Evolutionary conservation across 2,329 filamentous ascomycete genomes (phyloP).

Genomic region (Xylariaceae sp.): DNA sequence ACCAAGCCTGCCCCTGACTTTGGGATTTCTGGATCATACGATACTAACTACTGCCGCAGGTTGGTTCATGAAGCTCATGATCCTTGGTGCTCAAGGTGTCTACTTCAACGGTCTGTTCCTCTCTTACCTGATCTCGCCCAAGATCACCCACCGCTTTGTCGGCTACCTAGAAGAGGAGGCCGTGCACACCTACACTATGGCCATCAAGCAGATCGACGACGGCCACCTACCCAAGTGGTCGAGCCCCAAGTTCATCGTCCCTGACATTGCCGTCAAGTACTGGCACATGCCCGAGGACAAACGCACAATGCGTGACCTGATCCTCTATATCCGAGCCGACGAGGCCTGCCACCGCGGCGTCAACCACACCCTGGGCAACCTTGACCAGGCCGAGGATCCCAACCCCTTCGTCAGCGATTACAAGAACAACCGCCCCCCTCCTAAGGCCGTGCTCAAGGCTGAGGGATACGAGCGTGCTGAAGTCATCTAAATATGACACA

Average conservation of each 20-base stretch:
- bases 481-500: constrained; percentile 48
- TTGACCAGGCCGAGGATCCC: constrained; percentile 78
- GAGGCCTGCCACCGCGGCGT: constrained; percentile 89
- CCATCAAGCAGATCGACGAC: constrained; percentile 78
- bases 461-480: constrained; percentile 81
- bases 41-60: constrained; percentile 39
- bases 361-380: constrained; percentile 88
- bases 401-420: constrained; percentile 88
- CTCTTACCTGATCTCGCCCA: constrained; percentile 78
- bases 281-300: constrained; percentile 89
- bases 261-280: constrained; percentile 85
- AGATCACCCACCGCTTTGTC: constrained; percentile 89
- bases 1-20: background rate
- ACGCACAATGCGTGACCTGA: constrained; percentile 76
- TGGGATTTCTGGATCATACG: background rate
- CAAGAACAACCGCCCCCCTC: constrained; percentile 60
- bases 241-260: constrained; percentile 63
- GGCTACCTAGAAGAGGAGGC: constrained; percentile 97
- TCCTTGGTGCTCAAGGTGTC: constrained; percentile 86
- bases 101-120: constrained; percentile 96
- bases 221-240: constrained; percentile 82
- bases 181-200: constrained; percentile 88
- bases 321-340: constrained; percentile 85
- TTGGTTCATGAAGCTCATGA: constrained; percentile 86
- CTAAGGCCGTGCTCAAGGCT: constrained; percentile 60